Percentiles rank a stretch among this genome's conserved stretches.
Conservation (phyloP, 2,329 filamentous ascomycete species). For the Calonectria ilicicola region DNA sequence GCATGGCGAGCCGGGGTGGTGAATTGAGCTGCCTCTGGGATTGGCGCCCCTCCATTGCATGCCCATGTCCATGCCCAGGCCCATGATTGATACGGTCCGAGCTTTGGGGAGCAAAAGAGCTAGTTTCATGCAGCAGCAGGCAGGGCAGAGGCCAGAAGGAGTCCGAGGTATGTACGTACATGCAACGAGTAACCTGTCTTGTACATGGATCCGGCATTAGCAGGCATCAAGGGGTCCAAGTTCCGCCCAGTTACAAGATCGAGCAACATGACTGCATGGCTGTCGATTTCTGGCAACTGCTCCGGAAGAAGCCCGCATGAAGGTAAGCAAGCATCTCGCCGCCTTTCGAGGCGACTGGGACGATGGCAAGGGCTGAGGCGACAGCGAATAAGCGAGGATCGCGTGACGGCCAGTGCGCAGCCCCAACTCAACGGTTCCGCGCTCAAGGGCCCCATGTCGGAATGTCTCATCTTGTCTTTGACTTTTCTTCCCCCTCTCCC, state of each 20-base stretch:
- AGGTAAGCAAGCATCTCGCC: not conserved
- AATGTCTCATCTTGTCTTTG: conserved; percentile 13
- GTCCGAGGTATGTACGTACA: not conserved
- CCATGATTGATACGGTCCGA: conserved; percentile 4
- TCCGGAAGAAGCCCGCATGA: not conserved
- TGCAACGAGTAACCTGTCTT: not conserved
- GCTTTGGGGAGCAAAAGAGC: not conserved
- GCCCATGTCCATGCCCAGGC: not conserved
- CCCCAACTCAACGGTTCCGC: conserved; percentile 26
- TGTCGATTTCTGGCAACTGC: conserved; percentile 1
- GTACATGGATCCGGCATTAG: not conserved
- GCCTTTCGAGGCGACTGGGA: conserved; percentile 1
- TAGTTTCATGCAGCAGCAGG: not conserved
- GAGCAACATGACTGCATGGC: not conserved
- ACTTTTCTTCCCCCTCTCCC: not conserved
- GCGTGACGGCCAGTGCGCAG: conserved; percentile 25
- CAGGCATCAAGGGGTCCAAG: not conserved
- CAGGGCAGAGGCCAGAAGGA: too few relatives aligned
- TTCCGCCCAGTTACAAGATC: not conserved
- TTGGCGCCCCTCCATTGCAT: not conserved
- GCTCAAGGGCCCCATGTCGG: conserved; percentile 6
- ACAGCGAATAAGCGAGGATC: conserved; percentile 30
- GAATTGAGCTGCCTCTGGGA: not conserved
- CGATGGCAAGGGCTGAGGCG: not conserved
- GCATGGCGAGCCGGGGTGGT: conserved; percentile 19